phyloP scores from a whole-genome alignment of 495 filamentous ascomycete species.

The Annulohypoxylon stygium region DNA sequence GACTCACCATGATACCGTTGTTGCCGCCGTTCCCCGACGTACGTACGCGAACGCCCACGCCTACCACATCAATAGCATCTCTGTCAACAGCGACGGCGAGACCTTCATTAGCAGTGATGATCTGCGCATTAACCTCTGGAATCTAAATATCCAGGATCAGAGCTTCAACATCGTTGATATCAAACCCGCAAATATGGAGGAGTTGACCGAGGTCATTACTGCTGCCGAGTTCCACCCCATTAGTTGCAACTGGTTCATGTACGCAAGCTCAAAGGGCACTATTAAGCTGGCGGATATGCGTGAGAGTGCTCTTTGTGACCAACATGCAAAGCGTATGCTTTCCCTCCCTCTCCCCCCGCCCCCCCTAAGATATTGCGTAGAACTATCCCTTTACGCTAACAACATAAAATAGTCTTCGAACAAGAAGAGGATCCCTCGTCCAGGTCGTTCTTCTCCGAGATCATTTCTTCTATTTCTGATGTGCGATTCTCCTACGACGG shows the following conservation, averaged over 20 bases:
- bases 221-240: constrained; percentile 97
- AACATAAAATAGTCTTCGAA: constrained; percentile 81
- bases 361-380: constrained; percentile 6
- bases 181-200: constrained; percentile 99
- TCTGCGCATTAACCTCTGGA: constrained; percentile 97
- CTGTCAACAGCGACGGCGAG: constrained; percentile 98
- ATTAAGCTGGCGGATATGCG: constrained; percentile 99
- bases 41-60: constrained; percentile 99
- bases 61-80: constrained; percentile 99
- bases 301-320: constrained; percentile 93
- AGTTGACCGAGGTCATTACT: constrained; percentile 98
- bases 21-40: constrained; percentile 93
- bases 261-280: constrained; percentile 98
- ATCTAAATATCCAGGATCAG: constrained; percentile 98
- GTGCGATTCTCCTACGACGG: constrained; percentile 97
- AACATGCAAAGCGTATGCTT: constrained; percentile 89
- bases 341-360: background rate
- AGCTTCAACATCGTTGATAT: constrained; percentile 99
- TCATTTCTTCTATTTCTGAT: constrained; percentile 99
- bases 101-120: constrained; percentile 99
- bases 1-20: constrained; percentile 98
- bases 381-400: constrained; percentile 27
- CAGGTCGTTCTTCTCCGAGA: constrained; percentile 99
- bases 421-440: constrained; percentile 99
- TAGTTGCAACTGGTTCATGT: constrained; percentile 99